Evolutionary conservation across 805 yeast species (phyloP).

Genomic region (Starmerella cellae): DNA sequence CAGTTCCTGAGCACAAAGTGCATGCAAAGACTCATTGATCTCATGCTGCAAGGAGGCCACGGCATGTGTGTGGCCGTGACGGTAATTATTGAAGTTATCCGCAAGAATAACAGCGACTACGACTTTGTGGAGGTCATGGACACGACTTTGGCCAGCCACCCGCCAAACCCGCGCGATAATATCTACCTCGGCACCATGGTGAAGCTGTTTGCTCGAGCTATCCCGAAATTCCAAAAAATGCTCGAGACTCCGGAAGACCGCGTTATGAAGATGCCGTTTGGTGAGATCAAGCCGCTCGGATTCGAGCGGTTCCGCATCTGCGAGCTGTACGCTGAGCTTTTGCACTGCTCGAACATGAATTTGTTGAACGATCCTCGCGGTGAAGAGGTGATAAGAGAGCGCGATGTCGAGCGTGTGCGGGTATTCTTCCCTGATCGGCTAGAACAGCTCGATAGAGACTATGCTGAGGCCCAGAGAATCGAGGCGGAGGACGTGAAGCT

Average conservation of each 20-base stretch:
- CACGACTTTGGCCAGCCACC: slow-evolving; percentile 73
- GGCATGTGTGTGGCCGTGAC: slow-evolving; percentile 92
- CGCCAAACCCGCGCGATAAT: slow-evolving; percentile 87
- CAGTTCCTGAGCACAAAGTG: slow-evolving; percentile 70
- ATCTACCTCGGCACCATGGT: slow-evolving; percentile 81
- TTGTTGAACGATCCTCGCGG: slow-evolving; percentile 67
- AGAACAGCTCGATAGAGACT: not conserved
- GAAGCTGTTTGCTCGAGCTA: slow-evolving; percentile 56
- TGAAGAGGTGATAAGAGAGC: slow-evolving; percentile 48
- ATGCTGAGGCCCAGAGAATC: not conserved
- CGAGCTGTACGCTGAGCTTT: slow-evolving; percentile 82
- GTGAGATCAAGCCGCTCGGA: slow-evolving; percentile 63
- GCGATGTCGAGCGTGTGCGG: slow-evolving; percentile 50
- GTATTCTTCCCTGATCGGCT: slow-evolving; percentile 31
- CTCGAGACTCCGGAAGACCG: slow-evolving; percentile 32
- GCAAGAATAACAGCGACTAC: slow-evolving; percentile 93
- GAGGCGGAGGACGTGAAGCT: not conserved
- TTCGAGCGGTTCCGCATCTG: slow-evolving; percentile 82
- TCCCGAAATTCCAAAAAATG: slow-evolving; percentile 56
- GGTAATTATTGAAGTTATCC: slow-evolving; percentile 79
- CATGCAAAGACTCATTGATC: slow-evolving; percentile 50
- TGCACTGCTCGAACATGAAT: slow-evolving; percentile 97
- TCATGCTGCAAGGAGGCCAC: slow-evolving; percentile 66
- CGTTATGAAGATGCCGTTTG: slow-evolving; percentile 48
- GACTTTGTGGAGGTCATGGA: slow-evolving; percentile 77